Conservation (phyloP, 805 yeast species). For the Pichia insulana region DNA sequence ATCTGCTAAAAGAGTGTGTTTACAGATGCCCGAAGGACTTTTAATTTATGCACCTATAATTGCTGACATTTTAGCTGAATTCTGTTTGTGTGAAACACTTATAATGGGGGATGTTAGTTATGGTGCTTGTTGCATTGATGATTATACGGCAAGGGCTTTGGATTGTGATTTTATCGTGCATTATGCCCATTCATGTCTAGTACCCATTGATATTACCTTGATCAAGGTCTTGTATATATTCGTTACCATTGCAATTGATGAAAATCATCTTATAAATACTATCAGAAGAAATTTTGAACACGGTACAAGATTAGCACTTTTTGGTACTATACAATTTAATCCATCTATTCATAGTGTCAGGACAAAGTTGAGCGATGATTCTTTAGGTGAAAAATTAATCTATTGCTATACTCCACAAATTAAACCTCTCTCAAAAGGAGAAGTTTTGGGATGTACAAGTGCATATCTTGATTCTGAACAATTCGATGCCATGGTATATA, state of each 20-base stretch:
- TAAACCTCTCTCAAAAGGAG: slow-evolving; percentile 89
- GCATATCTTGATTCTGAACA: slow-evolving; percentile 61
- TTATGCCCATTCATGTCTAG: slow-evolving; percentile 95
- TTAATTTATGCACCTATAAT: slow-evolving; percentile 80
- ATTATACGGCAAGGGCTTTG: slow-evolving; percentile 83
- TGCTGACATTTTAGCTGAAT: slow-evolving; percentile 89
- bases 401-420: slow-evolving; percentile 81
- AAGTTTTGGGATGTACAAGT: slow-evolving; percentile 93
- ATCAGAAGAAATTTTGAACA: slow-evolving; percentile 55
- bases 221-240: slow-evolving; percentile 92
- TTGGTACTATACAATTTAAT: slow-evolving; percentile 95
- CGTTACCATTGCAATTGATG: slow-evolving; percentile 88
- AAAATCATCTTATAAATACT: slow-evolving; percentile 70
- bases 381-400: slow-evolving; percentile 34
- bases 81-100: slow-evolving; percentile 76
- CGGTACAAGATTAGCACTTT: slow-evolving; percentile 68
- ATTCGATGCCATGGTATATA: slow-evolving; percentile 73
- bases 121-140: slow-evolving; percentile 98
- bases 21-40: slow-evolving; percentile 97
- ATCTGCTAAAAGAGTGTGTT: slow-evolving; percentile 73
- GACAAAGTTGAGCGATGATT: slow-evolving; percentile 41
- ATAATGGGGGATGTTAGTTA: slow-evolving; percentile 99
- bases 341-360: slow-evolving; percentile 81
- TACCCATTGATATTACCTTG: slow-evolving; percentile 85
- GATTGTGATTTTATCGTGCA: slow-evolving; percentile 94